These are phyloP conservation scores for Trichoderma pleuroti DNA, from an alignment of 2,329 filamentous ascomycete genomes.

Conservation along the genomic window DNA sequence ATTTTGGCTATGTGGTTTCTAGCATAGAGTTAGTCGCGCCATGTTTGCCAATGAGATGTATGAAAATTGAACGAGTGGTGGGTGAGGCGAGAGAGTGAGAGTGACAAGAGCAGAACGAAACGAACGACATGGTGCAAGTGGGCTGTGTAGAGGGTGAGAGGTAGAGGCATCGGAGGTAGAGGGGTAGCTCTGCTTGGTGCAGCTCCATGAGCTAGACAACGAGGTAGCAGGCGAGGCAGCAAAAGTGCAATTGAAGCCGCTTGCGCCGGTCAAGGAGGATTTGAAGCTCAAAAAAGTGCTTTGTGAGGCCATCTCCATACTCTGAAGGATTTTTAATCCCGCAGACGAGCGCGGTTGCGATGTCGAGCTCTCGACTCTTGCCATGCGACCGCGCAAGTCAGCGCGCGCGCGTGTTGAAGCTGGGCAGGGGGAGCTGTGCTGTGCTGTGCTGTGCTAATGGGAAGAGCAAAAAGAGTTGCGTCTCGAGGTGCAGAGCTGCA, in stretches of 20 bases:
- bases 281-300: constrained; percentile 35
- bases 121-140: background rate
- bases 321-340: constrained; percentile 29
- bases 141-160: background rate
- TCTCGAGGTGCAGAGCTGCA: constrained; percentile 19
- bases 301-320: constrained; percentile 34
- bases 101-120: background rate
- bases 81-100: background rate
- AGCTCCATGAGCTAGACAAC: background rate
- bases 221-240: constrained; percentile 26
- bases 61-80: constrained; percentile 15
- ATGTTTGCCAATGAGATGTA: background rate
- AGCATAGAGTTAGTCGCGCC: background rate
- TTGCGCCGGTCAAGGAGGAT: constrained; percentile 31
- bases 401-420: constrained; percentile 16
- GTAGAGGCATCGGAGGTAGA: constrained; percentile 11
- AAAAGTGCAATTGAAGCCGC: constrained; percentile 32
- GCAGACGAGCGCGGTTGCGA: constrained; percentile 25
- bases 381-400: constrained; percentile 16
- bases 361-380: constrained; percentile 23
- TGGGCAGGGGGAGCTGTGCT: constrained; percentile 1
- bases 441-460: background rate
- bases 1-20: constrained; percentile 43
- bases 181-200: constrained; percentile 25
- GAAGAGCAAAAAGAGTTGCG: constrained; percentile 20